Evolutionary conservation across 768 basidiomycete species (phyloP).

Genomic region (Mycena pura): DNA sequence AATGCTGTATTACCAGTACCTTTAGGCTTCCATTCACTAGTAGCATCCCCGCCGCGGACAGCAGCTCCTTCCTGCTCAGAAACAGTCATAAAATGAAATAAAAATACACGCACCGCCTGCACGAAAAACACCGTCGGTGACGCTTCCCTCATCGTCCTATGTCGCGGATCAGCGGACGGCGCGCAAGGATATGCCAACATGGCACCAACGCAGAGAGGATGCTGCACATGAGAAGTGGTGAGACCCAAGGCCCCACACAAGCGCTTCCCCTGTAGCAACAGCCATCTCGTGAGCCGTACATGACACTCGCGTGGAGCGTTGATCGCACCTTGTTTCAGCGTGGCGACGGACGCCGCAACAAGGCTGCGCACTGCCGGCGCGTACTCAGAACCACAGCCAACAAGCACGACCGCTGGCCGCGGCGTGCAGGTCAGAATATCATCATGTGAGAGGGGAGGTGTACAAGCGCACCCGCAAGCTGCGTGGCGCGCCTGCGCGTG

Average conservation of each 20-base stretch:
- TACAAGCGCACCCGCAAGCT: slow-evolving; percentile 10
- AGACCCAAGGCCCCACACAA: slow-evolving; percentile 8
- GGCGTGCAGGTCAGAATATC: background rate
- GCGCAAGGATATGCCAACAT: background rate
- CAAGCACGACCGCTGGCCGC: slow-evolving; percentile 5
- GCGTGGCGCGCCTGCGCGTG: slow-evolving; percentile 12
- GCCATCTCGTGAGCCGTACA: background rate
- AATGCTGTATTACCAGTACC: no score
- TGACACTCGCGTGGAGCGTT: background rate
- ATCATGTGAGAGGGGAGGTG: no score
- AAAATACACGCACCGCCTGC: background rate
- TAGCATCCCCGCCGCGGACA: background rate
- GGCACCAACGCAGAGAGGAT: slow-evolving; percentile 15
- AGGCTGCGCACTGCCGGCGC: slow-evolving; percentile 13
- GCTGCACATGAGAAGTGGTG: slow-evolving; percentile 16
- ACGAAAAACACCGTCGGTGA: background rate
- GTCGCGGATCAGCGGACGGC: background rate
- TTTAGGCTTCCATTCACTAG: background rate
- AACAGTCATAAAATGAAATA: background rate
- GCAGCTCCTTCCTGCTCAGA: background rate
- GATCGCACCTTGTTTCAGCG: slow-evolving; percentile 11
- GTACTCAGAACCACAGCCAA: slow-evolving; percentile 8
- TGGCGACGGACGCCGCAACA: slow-evolving; percentile 15
- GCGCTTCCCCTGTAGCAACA: slow-evolving; percentile 4
- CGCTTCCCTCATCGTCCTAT: background rate